Evolutionary conservation across 1,139 yeast species (phyloP), one percentile per base, ranked within the genome.

Genomic region (Lodderomyces oxycetoniae): DNA sequence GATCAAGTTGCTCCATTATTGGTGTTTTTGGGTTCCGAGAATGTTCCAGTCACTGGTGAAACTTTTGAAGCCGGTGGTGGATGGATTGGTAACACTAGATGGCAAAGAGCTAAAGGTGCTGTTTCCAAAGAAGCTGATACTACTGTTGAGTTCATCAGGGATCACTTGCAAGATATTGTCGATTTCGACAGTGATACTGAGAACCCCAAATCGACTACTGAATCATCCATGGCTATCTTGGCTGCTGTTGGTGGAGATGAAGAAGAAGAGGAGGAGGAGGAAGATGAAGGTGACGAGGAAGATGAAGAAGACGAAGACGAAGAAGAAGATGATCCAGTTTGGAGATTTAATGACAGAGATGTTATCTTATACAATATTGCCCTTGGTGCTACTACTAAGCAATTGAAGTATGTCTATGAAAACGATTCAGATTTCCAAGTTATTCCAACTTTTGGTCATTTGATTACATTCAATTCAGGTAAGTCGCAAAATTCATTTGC

Each of bases 11-110:
- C 97, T 4, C 98, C 98, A 43, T 69, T 88, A 42, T 77, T 87
- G 47, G 88, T 87, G 14, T 71, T 79, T 53, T 71, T 89, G 43
- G 77, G 86, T 27, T 74, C 88, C 38, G 88, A 84, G 32, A 81
- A 80, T 47, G 74, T 80, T 38, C 83, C 86, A 39, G 63, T 59
- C 28, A 56, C 61, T 31, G 66, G 66, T 46, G 64, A 59, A 49
- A 51, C 57, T 29, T 68, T 68, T 43, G 75, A 69, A 57, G 70
- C 59, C 42, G 75, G 75, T 55, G 95, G 93, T 46, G 97, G 96
- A 37, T 91, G 96, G 96, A 71, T 85, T 48, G 96, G 95, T 52
- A 77, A 77, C 61, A 88, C 96, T 37, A 77, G 97, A 67, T 88
- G 94, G 93, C 95, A 89, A 65, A 78, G 96, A 60, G 80, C 95